A percentile compares a stretch with the other conserved stretches of the same genome.
Evolutionary conservation across 2,329 filamentous ascomycete genomes (phyloP).

Genomic region (Botrytis galanthina): DNA sequence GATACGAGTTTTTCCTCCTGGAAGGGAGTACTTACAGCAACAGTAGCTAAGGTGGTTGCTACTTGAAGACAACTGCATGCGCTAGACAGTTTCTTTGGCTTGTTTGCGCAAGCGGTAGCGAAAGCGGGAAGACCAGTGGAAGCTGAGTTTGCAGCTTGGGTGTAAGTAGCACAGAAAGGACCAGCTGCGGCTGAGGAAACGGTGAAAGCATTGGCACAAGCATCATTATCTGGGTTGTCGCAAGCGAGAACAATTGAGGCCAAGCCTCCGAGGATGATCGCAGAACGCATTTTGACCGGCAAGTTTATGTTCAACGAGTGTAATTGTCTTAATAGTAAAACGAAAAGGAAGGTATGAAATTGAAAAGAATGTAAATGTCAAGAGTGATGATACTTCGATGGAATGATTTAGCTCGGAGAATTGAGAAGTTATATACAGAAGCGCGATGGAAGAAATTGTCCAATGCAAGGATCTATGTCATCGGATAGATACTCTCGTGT

Average conservation of each 20-base stretch:
- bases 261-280: conserved; percentile 23
- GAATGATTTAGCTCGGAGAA: not conserved
- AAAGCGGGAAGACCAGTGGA: conserved; percentile 20
- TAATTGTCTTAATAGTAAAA: not conserved
- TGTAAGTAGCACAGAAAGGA: conserved; percentile 26
- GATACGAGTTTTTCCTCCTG: not conserved
- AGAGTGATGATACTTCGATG: not conserved
- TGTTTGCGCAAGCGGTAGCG: conserved; percentile 22
- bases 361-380: conserved; percentile 12
- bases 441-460: not conserved
- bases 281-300: conserved; percentile 24
- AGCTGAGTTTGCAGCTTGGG: conserved; percentile 15
- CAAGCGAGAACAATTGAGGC: conserved; percentile 24
- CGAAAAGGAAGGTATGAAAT: not conserved
- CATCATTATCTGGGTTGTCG: conserved; percentile 24
- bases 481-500: not conserved
- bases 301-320: conserved; percentile 9
- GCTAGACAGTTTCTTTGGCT: conserved; percentile 26
- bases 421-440: not conserved
- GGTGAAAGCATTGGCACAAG: conserved; percentile 21
- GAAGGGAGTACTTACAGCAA: not conserved
- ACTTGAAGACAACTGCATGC: conserved; percentile 25
- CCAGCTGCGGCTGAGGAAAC: not conserved
- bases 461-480: not conserved
- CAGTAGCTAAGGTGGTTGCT: conserved; percentile 7